A percentile compares a stretch with the other conserved stretches of the same genome.
Evolutionary conservation across 2,329 filamentous ascomycete genomes (phyloP).

Genomic region (Rhynchosporium secalis): DNA sequence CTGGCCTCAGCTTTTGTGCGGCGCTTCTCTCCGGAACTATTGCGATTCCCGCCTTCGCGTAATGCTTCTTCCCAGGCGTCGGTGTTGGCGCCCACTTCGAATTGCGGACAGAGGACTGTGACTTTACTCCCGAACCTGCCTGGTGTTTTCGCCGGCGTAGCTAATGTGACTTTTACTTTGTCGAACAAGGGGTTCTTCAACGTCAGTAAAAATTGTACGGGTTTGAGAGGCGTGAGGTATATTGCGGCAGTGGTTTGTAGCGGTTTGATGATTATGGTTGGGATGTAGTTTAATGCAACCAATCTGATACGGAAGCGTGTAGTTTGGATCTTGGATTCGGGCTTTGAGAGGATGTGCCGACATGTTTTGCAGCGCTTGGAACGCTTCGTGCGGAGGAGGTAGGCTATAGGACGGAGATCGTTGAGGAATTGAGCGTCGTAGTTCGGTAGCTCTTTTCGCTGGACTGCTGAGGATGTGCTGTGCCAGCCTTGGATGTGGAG

Average conservation of each 20-base stretch:
- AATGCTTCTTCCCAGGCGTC: constrained; percentile 91
- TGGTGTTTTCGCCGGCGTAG: constrained; percentile 77
- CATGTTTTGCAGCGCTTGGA: constrained; percentile 91
- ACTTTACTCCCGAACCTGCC: constrained; percentile 76
- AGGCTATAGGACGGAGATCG: constrained; percentile 78
- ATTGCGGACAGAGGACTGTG: constrained; percentile 90
- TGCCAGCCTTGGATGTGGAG: constrained; percentile 63
- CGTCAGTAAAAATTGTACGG: constrained; percentile 80
- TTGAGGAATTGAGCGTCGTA: constrained; percentile 60
- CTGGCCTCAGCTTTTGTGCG: constrained; percentile 38
- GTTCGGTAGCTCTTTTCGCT: constrained; percentile 52
- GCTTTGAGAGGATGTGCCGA: constrained; percentile 92
- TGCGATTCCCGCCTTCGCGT: constrained; percentile 40
- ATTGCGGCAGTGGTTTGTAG: constrained; percentile 45
- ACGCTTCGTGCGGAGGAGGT: constrained; percentile 84
- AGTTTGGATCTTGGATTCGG: constrained; percentile 84
- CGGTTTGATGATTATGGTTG: constrained; percentile 72
- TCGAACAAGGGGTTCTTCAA: constrained; percentile 96
- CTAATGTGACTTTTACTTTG: constrained; percentile 80
- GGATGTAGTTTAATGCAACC: constrained; percentile 85
- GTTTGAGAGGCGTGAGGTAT: constrained; percentile 44
- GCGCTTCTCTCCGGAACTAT: constrained; percentile 45
- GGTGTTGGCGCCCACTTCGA: constrained; percentile 93
- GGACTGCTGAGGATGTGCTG: constrained; percentile 56
- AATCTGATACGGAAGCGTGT: constrained; percentile 92